Evolutionary conservation across 805 yeast species (phyloP).

Genomic region (Hanseniaspora clermontiae): DNA sequence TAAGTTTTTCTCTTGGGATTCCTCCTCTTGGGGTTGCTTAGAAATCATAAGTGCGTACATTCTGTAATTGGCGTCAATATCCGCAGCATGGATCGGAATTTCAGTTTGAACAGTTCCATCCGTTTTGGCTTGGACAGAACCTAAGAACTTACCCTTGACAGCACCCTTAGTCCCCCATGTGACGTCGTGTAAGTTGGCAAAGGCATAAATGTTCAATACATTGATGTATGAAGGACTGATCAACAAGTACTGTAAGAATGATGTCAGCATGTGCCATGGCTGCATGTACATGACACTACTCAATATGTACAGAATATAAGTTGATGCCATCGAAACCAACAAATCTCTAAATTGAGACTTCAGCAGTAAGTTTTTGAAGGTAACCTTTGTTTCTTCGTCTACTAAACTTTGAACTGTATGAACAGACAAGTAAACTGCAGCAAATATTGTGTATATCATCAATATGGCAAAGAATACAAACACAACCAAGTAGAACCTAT

Average conservation of each 20-base stretch:
- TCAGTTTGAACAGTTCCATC: slow-evolving; percentile 57
- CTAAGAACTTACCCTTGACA: slow-evolving; percentile 57
- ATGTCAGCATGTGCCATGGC: slow-evolving; percentile 86
- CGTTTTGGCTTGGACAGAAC: slow-evolving; percentile 62
- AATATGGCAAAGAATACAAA: slow-evolving; percentile 71
- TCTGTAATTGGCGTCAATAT: slow-evolving; percentile 63
- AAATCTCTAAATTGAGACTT: slow-evolving; percentile 72
- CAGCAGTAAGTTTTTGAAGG: slow-evolving; percentile 40
- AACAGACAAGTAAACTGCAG: slow-evolving; percentile 70
- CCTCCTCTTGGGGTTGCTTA: slow-evolving; percentile 30
- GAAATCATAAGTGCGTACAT: slow-evolving; percentile 48
- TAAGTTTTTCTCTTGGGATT: slow-evolving; percentile 25
- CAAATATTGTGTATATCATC: slow-evolving; percentile 81
- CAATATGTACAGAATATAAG: slow-evolving; percentile 66
- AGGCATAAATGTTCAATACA: slow-evolving; percentile 84
- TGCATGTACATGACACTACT: slow-evolving; percentile 75
- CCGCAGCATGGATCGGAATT: slow-evolving; percentile 62
- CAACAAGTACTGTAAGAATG: slow-evolving; percentile 70
- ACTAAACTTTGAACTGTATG: slow-evolving; percentile 47
- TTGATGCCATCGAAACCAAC: slow-evolving; percentile 72
- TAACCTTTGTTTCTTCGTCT: slow-evolving; percentile 22
- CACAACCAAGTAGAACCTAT: slow-evolving; percentile 58
- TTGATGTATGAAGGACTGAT: slow-evolving; percentile 83
- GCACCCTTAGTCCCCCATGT: slow-evolving; percentile 97
- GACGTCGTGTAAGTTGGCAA: slow-evolving; percentile 89